Conservation (phyloP, 225 moss, liverwort and hornwort genomes). For the Climacium dendroides region DNA sequence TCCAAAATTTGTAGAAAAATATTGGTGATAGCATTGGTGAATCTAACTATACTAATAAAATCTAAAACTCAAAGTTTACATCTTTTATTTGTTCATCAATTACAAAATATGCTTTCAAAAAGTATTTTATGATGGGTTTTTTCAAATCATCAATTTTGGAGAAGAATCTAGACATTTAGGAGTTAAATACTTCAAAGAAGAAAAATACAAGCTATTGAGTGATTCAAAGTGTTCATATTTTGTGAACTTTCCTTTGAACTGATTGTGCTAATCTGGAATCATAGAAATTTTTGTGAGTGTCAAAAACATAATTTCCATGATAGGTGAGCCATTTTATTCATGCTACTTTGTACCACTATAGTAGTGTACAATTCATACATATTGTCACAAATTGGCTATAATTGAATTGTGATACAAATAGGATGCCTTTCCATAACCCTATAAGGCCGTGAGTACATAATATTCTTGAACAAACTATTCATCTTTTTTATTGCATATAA, state of each 20-base stretch:
- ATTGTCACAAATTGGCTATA: fast-evolving
- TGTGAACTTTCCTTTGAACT: not conserved
- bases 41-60: too few species aligned
- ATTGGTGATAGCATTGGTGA: too few species aligned
- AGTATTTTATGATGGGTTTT: too few species aligned
- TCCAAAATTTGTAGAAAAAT: too few species aligned
- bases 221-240: not conserved
- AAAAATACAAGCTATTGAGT: not conserved
- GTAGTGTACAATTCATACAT: not conserved
- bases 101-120: too few species aligned
- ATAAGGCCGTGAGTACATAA: not conserved
- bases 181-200: not conserved
- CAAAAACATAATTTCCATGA: not conserved
- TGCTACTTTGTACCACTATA: not conserved
- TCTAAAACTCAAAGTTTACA: too few species aligned
- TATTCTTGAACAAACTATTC: not conserved
- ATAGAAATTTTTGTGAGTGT: not conserved
- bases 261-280: not conserved
- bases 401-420: not conserved
- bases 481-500: not conserved
- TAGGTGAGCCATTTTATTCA: not conserved
- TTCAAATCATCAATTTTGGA: too few species aligned
- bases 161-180: too few species aligned
- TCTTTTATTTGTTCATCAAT: too few species aligned
- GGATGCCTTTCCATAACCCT: not conserved